Evolutionary conservation across 2,329 filamentous ascomycete species (phyloP).

Genomic region (Epichloe typhina): DNA sequence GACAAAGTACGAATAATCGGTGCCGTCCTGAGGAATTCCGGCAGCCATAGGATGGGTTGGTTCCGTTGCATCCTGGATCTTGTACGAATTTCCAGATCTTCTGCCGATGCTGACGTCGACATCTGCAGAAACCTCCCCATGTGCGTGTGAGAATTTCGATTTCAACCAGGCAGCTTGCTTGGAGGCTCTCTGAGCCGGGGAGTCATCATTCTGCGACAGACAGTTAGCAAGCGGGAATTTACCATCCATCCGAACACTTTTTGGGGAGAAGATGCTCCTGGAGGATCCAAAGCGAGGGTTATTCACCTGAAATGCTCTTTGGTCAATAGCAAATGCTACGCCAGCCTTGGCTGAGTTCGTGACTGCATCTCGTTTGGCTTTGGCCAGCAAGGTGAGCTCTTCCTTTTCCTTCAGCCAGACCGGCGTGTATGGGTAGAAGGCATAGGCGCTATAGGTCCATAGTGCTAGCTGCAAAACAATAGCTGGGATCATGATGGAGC

Average conservation of each 20-base stretch:
- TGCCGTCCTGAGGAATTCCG: slow-evolving; percentile 50
- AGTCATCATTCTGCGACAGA: neutral
- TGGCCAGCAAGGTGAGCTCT: slow-evolving; percentile 8
- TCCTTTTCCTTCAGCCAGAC: slow-evolving; percentile 20
- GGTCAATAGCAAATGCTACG: slow-evolving; percentile 29
- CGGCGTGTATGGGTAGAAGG: slow-evolving; percentile 35
- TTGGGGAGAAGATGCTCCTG: neutral
- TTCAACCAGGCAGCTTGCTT: slow-evolving; percentile 9
- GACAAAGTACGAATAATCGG: slow-evolving; percentile 53
- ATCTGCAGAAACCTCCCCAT: neutral
- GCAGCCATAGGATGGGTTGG: slow-evolving; percentile 34
- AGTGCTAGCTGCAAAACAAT: slow-evolving; percentile 31
- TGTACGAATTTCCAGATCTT: slow-evolving; percentile 31
- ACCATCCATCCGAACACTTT: slow-evolving; percentile 13
- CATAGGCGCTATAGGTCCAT: slow-evolving; percentile 30
- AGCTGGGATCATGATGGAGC: slow-evolving; percentile 27
- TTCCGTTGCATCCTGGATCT: slow-evolving; percentile 30
- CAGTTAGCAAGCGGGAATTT: neutral
- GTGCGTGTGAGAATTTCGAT: slow-evolving; percentile 6
- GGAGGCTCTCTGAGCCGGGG: slow-evolving; percentile 2
- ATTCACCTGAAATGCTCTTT: slow-evolving; percentile 16
- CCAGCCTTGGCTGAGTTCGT: slow-evolving; percentile 8
- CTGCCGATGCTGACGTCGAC: slow-evolving; percentile 8
- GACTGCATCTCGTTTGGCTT: slow-evolving; percentile 13
- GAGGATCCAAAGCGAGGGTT: neutral